Evolutionary conservation across 805 yeast genomes (phyloP).

Genomic region (Saccharomycopsis guyanensis): DNA sequence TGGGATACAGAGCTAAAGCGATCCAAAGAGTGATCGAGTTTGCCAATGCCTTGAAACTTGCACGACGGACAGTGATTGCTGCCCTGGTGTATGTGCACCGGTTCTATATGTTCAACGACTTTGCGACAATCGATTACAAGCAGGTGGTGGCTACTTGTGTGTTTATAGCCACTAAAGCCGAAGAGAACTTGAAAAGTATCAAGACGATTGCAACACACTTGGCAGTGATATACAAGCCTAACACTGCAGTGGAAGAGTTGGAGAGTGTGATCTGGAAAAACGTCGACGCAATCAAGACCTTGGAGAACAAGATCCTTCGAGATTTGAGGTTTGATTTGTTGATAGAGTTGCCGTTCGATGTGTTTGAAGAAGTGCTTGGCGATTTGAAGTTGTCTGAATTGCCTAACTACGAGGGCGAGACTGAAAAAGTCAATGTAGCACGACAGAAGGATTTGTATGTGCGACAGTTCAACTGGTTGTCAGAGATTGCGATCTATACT

Average conservation of each 20-base stretch:
- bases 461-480: slow-evolving; percentile 11
- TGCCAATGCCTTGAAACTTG: slow-evolving; percentile 7
- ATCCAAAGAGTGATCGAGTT: slow-evolving; percentile 11
- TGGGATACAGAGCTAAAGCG: slow-evolving; percentile 12
- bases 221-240: slow-evolving; percentile 10
- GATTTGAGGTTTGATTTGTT: slow-evolving; percentile 16
- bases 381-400: background rate
- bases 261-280: slow-evolving; percentile 9
- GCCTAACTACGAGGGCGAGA: background rate
- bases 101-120: slow-evolving; percentile 19
- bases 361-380: slow-evolving; percentile 7
- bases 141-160: slow-evolving; percentile 17
- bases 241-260: slow-evolving; percentile 9
- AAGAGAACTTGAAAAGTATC: slow-evolving; percentile 17
- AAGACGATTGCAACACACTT: slow-evolving; percentile 12
- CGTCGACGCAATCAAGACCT: slow-evolving; percentile 12
- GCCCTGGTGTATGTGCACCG: slow-evolving; percentile 15
- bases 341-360: slow-evolving; percentile 15
- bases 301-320: slow-evolving; percentile 17
- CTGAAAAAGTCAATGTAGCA: background rate
- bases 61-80: slow-evolving; percentile 13
- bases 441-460: slow-evolving; percentile 3
- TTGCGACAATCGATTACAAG: slow-evolving; percentile 15
- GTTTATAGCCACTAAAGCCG: slow-evolving; percentile 21
- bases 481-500: slow-evolving; percentile 7